A percentile compares a stretch with the other conserved stretches of the same genome.
phyloP scores from a whole-genome alignment of 176 grass and related monocot species.

The Carex pumila region DNA sequence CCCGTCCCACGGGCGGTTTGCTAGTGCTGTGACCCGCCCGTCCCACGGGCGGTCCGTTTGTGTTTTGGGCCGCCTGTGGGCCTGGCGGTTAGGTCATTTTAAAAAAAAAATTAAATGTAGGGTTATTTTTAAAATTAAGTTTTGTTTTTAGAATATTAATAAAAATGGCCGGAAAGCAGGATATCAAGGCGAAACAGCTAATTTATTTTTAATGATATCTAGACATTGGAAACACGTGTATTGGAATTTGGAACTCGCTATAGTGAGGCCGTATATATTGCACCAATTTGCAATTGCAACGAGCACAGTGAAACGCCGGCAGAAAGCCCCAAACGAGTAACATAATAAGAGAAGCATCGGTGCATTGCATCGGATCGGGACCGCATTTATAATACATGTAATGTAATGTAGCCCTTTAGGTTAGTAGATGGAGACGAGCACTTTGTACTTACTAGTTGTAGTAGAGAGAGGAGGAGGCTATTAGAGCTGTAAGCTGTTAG shows the following conservation, averaged over 20 bases:
- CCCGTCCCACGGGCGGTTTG: no score
- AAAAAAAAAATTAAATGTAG: no score
- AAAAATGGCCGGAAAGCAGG: no score
- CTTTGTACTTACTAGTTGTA: background rate
- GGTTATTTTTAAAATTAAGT: no score
- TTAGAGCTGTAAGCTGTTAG: background rate
- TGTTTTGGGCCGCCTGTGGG: no score
- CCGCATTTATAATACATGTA: constrained; percentile 6
- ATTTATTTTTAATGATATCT: background rate
- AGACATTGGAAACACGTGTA: background rate
- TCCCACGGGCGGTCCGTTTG: no score
- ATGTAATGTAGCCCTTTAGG: background rate
- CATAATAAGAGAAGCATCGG: no score
- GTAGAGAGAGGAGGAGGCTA: background rate
- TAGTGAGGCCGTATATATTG: background rate
- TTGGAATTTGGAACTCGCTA: background rate
- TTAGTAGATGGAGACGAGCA: background rate
- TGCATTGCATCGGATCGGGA: no score
- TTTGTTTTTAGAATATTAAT: no score
- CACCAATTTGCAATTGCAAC: background rate
- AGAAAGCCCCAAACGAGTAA: no score
- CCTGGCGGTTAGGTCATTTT: no score
- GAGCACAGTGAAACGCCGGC: background rate
- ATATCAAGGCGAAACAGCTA: background rate
- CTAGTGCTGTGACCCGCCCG: no score